Percentiles rank a stretch among this genome's conserved stretches.
Evolutionary conservation across 306 rosid species (phyloP).

Genomic region (Prunus salicina): DNA sequence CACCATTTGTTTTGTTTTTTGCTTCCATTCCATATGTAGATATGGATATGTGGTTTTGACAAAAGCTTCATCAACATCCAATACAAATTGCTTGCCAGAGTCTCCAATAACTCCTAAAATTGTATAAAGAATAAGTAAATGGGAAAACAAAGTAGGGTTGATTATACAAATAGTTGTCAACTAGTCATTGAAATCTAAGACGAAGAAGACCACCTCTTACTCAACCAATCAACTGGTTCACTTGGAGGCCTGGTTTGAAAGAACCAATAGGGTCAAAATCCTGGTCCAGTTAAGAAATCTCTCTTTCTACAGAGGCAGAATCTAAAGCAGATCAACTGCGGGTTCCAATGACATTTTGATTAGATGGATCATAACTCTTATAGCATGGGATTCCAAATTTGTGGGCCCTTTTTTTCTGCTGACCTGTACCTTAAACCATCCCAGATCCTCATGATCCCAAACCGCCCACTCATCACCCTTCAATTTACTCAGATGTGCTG

Average conservation of each 20-base stretch:
- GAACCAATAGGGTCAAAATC: no score
- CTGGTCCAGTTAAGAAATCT: no score
- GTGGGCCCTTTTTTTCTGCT: constrained; percentile 15
- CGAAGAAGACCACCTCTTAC: neutral
- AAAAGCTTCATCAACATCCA: no score
- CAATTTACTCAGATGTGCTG: neutral
- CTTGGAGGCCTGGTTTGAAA: no score
- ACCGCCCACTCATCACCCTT: neutral
- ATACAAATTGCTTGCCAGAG: no score
- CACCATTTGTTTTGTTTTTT: neutral
- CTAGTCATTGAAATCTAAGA: neutral
- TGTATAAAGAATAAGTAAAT: no score
- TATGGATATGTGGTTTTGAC: no score
- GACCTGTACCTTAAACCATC: constrained; percentile 14
- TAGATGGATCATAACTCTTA: neutral
- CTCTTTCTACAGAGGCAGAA: neutral
- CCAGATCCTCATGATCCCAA: constrained; percentile 8
- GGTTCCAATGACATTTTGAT: constrained; percentile 2
- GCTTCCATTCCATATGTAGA: neutral
- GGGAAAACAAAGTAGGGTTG: no score
- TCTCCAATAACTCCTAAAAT: no score
- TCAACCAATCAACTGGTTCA: no score
- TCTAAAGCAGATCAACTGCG: constrained; percentile 10
- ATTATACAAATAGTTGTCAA: no score
- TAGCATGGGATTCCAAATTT: constrained; percentile 18